Percentiles rank a stretch among this genome's conserved stretches.
These are phyloP conservation scores for Phytophthora cactorum DNA, from an alignment of 352 stramenopile species.

Conservation along the genomic window DNA sequence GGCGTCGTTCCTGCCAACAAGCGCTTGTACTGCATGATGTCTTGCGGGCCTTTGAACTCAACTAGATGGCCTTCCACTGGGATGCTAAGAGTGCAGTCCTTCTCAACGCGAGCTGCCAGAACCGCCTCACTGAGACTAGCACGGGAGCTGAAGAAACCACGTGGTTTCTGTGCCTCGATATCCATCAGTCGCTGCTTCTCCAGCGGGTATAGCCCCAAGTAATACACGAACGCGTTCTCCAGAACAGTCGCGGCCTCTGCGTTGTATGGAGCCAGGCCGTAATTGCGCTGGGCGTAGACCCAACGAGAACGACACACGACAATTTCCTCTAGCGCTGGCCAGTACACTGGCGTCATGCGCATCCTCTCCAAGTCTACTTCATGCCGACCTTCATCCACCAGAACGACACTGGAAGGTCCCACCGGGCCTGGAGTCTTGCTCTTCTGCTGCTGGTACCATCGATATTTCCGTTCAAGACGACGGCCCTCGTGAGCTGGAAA, in stretches of 20 bases:
- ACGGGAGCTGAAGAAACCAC: slow-evolving; percentile 54
- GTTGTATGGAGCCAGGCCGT: slow-evolving; percentile 81
- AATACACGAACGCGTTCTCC: slow-evolving; percentile 78
- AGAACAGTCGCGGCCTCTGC: slow-evolving; percentile 51
- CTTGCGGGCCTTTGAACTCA: slow-evolving; percentile 77
- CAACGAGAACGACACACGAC: slow-evolving; percentile 76
- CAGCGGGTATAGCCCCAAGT: slow-evolving; percentile 68
- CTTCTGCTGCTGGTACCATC: slow-evolving; percentile 71
- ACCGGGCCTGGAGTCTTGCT: slow-evolving; percentile 37
- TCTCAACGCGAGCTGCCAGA: slow-evolving; percentile 40
- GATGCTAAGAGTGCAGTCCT: slow-evolving; percentile 68
- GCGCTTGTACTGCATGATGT: slow-evolving; percentile 87
- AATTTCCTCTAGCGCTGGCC: slow-evolving; percentile 70
- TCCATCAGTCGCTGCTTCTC: slow-evolving; percentile 66
- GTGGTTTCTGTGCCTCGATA: slow-evolving; percentile 52
- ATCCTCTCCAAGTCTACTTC: slow-evolving; percentile 83
- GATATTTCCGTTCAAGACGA: slow-evolving; percentile 69
- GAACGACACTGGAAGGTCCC: slow-evolving; percentile 56
- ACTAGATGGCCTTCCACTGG: slow-evolving; percentile 83
- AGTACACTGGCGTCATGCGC: slow-evolving; percentile 85
- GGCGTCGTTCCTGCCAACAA: slow-evolving; percentile 76
- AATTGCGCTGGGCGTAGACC: slow-evolving; percentile 86
- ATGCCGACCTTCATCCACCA: slow-evolving; percentile 84
- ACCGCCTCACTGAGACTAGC: slow-evolving; percentile 36
- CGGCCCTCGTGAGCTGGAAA: slow-evolving; percentile 78